Base-by-base conservation (phyloP, 2,329 filamentous ascomycete species). In the Fusarium kyushuense region DNA sequence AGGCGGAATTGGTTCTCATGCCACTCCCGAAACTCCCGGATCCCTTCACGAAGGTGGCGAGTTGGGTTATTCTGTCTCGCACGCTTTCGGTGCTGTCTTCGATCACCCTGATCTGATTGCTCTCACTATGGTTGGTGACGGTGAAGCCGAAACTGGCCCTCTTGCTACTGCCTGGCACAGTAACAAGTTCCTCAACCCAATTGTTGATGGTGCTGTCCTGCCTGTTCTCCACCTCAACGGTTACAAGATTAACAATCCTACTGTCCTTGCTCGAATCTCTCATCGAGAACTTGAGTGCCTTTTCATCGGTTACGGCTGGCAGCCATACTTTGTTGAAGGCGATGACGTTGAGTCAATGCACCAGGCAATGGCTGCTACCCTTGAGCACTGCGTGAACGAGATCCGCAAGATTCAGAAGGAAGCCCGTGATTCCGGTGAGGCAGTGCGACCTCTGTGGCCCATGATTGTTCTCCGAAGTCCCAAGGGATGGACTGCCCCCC, bases 221-320 rank as follows among this genome's bases (percentile, higher is more conserved):
- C 92, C 92, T 0, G 88, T 94, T 8, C 84, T 94, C 13, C 91
- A 94, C 77, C 83, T 94, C 33, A 94, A 94, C 72, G 92, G 92
- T 46, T 94, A 94, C 84, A 94, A 94, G 83, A 94, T 94, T 82
- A 92, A 92, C 82, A 92, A 93, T 78, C 90, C 90, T 11, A 94
- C 89, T 7, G 75, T 94, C 1, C 85, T 94, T 17, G 88, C 91
- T 16, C 88, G 92, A 69, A 90, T 94, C 74, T 87, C 87, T 42
- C 90, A 93, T 76, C 87, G 91, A 65, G 92, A 94, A 79, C 83
- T 94, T 8, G 85, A 88, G 70, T 81, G 84, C 25, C 82, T 94
- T 19, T 91, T 94, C 78, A 67, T 86, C 41, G 92, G 92, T 30
- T 94, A 93, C 73, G 92, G 92, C 69, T 94, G 90, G 89, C 87